Base-by-base conservation (phyloP, 352 stramenopile genomes). In the Blastocystis sp. region DNA sequence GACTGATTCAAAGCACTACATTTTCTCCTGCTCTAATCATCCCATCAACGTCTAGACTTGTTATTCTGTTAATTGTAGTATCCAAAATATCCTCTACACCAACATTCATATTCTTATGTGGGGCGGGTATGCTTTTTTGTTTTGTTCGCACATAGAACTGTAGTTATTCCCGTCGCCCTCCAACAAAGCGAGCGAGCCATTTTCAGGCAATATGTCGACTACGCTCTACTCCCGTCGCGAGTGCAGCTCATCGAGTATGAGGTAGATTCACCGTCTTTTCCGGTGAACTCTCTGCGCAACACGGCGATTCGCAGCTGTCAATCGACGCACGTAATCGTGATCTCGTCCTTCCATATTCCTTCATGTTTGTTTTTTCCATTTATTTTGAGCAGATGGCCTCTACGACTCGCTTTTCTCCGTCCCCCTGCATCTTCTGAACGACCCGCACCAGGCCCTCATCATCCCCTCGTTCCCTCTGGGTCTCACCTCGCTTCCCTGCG, bases 21-120 rank as follows among this genome's bases (percentile, higher is more conserved):
- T 54, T 43, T 24, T 85, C 73, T 66, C 16, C 63, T 7, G 53
- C 73, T 16, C 47, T 85, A 8, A 62, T 85, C 26, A 55, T 50
- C 0, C 43, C 73, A 34, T 68, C 73, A 43, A 37, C 59, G 73
- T 85, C 24, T 18, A n/a, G 13, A 0, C 24, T 47, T 63, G 5
- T 34, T 20, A 18, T 47, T 43, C 4, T 43, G 13, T 37, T 66
- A 6, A 34, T 20, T 65, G 9, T 69, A 85, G 73, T 68, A 16
- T 85, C 20, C 68, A 50, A 11, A 47, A 85, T 20, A 54, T 85
- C 30, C 26, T 66, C 3, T 66, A 68, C 13, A 11, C 63, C 2
- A 85, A 85, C 53, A 66, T 26, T 69, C 43, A n/a, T 39, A 26
- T 85, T 55, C 16, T 30, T 20, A 62, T 53, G 18, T 85, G 73